phyloP scores from a whole-genome alignment of 2,329 filamentous ascomycete genomes.

The Aspergillus pseudoterreus region DNA sequence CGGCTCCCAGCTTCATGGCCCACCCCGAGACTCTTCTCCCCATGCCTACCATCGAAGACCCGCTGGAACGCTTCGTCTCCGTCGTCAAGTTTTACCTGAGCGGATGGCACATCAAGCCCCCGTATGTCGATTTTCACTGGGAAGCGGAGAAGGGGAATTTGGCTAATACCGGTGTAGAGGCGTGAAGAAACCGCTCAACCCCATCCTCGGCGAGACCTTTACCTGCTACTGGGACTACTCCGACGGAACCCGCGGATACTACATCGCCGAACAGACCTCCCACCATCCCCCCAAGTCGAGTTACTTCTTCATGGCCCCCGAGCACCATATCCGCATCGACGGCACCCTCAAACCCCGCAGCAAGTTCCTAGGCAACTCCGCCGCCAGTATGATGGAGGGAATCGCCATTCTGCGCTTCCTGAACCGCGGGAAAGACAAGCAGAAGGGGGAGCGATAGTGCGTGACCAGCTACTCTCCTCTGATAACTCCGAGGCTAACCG shows the following conservation, averaged over 20 bases:
- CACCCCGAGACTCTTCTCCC: conserved; percentile 92
- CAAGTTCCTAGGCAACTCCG: conserved; percentile 94
- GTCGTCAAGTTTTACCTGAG: conserved; percentile 98
- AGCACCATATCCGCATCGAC: conserved; percentile 91
- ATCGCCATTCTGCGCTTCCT: conserved; percentile 80
- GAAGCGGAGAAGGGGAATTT: not conserved
- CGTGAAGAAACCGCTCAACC: conserved; percentile 97
- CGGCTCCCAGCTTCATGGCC: conserved; percentile 84
- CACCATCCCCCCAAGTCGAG: conserved; percentile 98
- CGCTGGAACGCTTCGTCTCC: conserved; percentile 81
- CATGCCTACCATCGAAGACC: conserved; percentile 84
- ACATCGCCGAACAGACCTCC: conserved; percentile 95
- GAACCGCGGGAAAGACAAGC: conserved; percentile 65
- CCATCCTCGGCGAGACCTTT: conserved; percentile 90
- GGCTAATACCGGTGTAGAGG: conserved; percentile 54
- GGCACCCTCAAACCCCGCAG: conserved; percentile 92
- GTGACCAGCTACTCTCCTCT: conserved; percentile 30
- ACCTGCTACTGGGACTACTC: conserved; percentile 94
- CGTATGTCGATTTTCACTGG: conserved; percentile 56
- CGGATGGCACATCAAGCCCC: conserved; percentile 97
- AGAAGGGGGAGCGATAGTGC: conserved; percentile 80
- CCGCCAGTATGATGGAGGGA: conserved; percentile 97
- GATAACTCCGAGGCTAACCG: conserved; percentile 4
- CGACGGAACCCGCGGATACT: conserved; percentile 82
- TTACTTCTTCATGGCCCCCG: conserved; percentile 97